Evolutionary conservation across 2,329 filamentous ascomycete species (phyloP).

Genomic region (Ceratocystis cubensis): DNA sequence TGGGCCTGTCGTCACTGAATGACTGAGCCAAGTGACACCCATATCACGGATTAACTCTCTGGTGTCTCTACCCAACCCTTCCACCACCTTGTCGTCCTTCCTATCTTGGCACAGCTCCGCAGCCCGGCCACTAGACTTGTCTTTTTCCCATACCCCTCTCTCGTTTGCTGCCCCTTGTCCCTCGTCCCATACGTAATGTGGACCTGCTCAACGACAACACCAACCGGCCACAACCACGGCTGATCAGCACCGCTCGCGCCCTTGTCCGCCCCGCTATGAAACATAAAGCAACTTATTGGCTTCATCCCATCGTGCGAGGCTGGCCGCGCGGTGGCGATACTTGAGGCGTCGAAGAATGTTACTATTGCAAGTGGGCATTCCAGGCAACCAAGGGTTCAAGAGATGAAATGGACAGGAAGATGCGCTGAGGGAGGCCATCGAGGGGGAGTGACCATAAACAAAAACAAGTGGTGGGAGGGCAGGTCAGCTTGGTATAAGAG

Average conservation of each 20-base stretch:
- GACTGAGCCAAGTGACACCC: no score
- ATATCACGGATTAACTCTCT: no score
- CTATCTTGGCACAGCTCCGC: background rate
- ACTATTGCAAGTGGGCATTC: constrained; percentile 7
- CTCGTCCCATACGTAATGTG: no score
- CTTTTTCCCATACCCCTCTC: background rate
- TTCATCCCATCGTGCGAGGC: background rate
- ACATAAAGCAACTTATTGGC: background rate
- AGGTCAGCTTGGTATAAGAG: background rate
- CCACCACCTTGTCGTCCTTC: no score
- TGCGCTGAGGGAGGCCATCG: background rate
- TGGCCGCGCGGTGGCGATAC: background rate
- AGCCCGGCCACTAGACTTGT: background rate
- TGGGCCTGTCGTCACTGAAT: no score
- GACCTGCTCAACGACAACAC: no score
- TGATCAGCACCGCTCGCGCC: background rate
- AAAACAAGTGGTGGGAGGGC: background rate
- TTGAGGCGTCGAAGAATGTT: constrained; percentile 2
- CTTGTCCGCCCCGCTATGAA: background rate
- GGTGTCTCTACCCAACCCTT: no score
- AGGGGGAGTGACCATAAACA: background rate
- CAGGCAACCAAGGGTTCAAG: background rate
- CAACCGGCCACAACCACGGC: no score
- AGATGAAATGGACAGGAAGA: background rate
- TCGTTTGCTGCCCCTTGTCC: no score